Evolutionary conservation across 176 grass and related monocot genomes (phyloP), one percentile per base, ranked within the genome.

Genomic region (Aegilops speltoides): DNA sequence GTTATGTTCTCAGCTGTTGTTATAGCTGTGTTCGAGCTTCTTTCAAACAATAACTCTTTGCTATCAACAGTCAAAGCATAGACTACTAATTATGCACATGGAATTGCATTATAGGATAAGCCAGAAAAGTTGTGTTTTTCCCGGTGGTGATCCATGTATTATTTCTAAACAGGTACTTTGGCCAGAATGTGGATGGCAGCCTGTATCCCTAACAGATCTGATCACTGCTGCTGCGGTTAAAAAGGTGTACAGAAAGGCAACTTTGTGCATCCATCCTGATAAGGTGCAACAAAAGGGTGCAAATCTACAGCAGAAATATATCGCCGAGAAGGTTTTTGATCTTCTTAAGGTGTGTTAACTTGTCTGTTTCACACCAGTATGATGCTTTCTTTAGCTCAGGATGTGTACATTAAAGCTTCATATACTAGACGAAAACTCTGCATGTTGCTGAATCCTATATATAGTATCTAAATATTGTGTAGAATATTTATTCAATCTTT

Each of bases 201-300:
- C 94, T 82, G 90, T 95, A 65, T 95, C 94, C 62, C 82, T 95
- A 46, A 95, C 94, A 81, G 94, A 95, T 85, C 72, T 95, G 37
- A 93, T 95, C 46, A 93, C 85, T 79, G 89, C 68, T 81, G 87
- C 91, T 54, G 81, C 89, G 63, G 89, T 95, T 81, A 95, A 95
- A 83, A 95, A 93, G 33, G 79, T 88, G 41, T 93, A 95, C 19
- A 89, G 94, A 68, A 95, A 95, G 71, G 91, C 94, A 79, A 95
- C 94, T 72, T 88, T 95, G 29, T 95, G 94, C 69, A 88, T 95
- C 41, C 91, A 95, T 93, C 91, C 94, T 87, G 94, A 95, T 79
- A 95, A 95, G 77, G 89, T 93, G 75, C 94, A 95, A 62, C 94
- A 93, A 60, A 91, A 92, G 74, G 94, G 94, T 83, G 91, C 94